Conservation (phyloP, 108 stramenopile species). For the Stephanodiscus triporus region DNA sequence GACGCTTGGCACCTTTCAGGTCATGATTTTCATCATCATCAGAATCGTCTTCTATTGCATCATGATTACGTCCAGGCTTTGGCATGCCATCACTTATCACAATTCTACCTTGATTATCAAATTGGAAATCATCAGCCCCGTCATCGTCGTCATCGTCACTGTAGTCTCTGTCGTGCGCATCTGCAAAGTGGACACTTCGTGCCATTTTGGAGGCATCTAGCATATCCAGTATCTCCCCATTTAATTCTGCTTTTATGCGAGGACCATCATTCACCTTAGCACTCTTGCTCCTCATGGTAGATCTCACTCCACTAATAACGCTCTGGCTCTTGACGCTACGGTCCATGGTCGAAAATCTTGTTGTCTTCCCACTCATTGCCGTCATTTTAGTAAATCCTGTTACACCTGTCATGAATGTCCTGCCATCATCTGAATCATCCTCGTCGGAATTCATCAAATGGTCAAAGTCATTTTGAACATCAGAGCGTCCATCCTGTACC, state of each 20-base stretch:
- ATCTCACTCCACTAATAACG: constrained; percentile 34
- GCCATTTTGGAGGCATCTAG: constrained; percentile 73
- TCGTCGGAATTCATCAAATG: constrained; percentile 87
- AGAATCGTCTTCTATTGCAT: constrained; percentile 16
- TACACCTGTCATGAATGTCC: constrained; percentile 70
- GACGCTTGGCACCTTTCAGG: constrained; percentile 42
- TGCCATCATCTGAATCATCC: constrained; percentile 86
- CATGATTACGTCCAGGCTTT: constrained; percentile 15
- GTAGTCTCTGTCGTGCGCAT: constrained; percentile 49
- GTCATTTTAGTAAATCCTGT: constrained; percentile 72
- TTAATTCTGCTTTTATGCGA: constrained; percentile 65
- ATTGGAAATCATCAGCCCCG: constrained; percentile 57
- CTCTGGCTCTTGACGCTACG: constrained; percentile 33
- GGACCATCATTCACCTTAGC: constrained; percentile 26
- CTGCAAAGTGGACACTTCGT: constrained; percentile 65
- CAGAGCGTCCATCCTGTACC: constrained; percentile 42
- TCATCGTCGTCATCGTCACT: constrained; percentile 72
- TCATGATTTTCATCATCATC: constrained; percentile 33
- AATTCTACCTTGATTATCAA: constrained; percentile 77
- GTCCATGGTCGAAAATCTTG: constrained; percentile 22
- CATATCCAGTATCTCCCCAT: constrained; percentile 85
- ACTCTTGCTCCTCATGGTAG: constrained; percentile 42
- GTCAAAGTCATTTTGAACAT: constrained; percentile 54
- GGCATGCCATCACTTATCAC: constrained; percentile 67
- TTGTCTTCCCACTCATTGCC: constrained; percentile 44